phyloP scores from a whole-genome alignment of 805 yeast genomes.

The Lachancea nothofagi region DNA sequence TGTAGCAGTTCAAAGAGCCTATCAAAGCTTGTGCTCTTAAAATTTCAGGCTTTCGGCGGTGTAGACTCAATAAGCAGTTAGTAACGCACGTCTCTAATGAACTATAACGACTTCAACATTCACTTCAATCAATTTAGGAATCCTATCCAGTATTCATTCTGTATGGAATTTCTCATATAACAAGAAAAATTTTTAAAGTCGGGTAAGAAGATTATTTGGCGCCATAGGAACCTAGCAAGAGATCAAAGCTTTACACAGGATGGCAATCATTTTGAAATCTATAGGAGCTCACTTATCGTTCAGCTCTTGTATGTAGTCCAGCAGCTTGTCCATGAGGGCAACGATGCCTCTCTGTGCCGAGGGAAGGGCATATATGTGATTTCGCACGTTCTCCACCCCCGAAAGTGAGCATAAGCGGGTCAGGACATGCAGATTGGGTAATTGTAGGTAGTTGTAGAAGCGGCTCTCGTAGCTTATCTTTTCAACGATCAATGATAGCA shows the following conservation, averaged over 20 bases:
- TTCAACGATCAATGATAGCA: slow-evolving; percentile 42
- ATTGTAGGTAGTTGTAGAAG: slow-evolving; percentile 55
- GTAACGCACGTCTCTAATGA: not conserved
- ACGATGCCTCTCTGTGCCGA: slow-evolving; percentile 22
- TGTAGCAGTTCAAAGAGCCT: not conserved
- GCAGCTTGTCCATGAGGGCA: slow-evolving; percentile 19
- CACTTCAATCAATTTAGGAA: not conserved
- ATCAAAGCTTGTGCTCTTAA: not conserved
- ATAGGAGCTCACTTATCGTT: not conserved
- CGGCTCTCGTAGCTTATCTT: slow-evolving; percentile 57
- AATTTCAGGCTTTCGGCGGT: not conserved
- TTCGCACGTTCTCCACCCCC: slow-evolving; percentile 22
- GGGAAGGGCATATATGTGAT: slow-evolving; percentile 19
- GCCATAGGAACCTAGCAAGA: too few relatives aligned
- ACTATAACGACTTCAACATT: not conserved
- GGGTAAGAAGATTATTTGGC: slow-evolving; percentile 8
- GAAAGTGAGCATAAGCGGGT: slow-evolving; percentile 31
- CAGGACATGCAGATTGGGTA: slow-evolving; percentile 40
- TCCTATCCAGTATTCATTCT: not conserved
- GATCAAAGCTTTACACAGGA: not conserved
- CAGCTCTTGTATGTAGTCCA: slow-evolving; percentile 22
- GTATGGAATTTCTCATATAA: not conserved
- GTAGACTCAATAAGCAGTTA: too few relatives aligned
- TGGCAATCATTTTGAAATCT: not conserved
- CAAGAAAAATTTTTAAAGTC: slow-evolving; percentile 10